These are phyloP conservation scores for Melaleuca quinquenervia DNA, from an alignment of 345 rosid species.

Conservation along the genomic window DNA sequence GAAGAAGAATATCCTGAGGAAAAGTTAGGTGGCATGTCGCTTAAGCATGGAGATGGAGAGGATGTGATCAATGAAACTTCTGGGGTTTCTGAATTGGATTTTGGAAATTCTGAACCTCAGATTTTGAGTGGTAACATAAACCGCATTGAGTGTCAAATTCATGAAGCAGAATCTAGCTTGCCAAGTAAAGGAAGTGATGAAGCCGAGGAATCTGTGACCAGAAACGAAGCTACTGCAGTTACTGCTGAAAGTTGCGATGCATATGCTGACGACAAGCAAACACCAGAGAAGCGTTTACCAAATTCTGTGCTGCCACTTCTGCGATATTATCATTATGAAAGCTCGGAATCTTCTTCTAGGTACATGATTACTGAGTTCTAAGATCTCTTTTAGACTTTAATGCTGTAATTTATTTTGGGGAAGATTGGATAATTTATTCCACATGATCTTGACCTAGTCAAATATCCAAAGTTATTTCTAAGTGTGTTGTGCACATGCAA, in stretches of 20 bases:
- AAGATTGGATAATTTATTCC: background rate
- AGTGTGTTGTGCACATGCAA: background rate
- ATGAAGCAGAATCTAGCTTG: slow-evolving; percentile 19
- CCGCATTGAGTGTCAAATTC: slow-evolving; percentile 18
- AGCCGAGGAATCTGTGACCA: slow-evolving; percentile 18
- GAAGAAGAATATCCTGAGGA: slow-evolving; percentile 19
- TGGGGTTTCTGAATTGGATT: slow-evolving; percentile 17
- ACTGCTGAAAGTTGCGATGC: slow-evolving; percentile 20
- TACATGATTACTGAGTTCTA: slow-evolving; percentile 1
- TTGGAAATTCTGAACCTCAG: slow-evolving; percentile 22
- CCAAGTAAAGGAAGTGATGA: slow-evolving; percentile 13
- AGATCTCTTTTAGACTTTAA: background rate
- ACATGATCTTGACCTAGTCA: background rate
- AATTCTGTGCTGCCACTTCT: slow-evolving; percentile 49
- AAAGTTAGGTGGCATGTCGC: slow-evolving; percentile 10
- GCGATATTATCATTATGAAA: slow-evolving; percentile 60
- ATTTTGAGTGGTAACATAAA: slow-evolving; percentile 17
- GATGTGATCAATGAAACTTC: slow-evolving; percentile 12
- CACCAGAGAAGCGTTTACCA: slow-evolving; percentile 39
- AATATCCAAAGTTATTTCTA: background rate
- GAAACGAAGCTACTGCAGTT: slow-evolving; percentile 18
- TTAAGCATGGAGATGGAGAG: slow-evolving; percentile 13
- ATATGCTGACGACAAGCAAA: slow-evolving; percentile 39
- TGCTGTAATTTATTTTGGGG: background rate
- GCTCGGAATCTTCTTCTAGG: slow-evolving; percentile 80